Evolutionary conservation across 495 filamentous ascomycete genomes (phyloP).

Genomic region (Pyronema omphalodes): DNA sequence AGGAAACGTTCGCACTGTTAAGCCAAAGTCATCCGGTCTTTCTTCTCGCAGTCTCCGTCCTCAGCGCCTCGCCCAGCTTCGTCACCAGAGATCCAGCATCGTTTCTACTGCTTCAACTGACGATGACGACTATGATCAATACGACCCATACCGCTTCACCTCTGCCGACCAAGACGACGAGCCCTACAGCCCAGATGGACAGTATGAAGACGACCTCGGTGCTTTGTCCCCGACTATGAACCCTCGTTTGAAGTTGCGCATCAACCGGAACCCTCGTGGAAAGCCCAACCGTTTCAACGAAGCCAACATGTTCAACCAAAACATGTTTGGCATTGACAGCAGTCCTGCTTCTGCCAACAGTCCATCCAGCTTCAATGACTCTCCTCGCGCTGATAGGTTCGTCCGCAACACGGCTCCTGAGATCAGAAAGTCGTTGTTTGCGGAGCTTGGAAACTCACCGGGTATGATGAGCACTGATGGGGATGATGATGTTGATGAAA

Average conservation of each 20-base stretch:
- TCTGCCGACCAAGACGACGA: background rate
- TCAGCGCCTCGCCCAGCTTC: constrained; percentile 27
- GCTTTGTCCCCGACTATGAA: constrained; percentile 5
- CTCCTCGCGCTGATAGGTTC: background rate
- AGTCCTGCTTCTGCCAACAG: constrained; percentile 36
- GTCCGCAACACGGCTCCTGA: background rate
- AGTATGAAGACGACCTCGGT: constrained; percentile 13
- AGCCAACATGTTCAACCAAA: constrained; percentile 13
- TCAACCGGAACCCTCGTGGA: constrained; percentile 13
- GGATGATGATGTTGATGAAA: constrained; percentile 9
- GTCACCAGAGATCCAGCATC: constrained; percentile 42
- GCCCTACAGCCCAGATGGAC: constrained; percentile 1
- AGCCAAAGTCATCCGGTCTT: constrained; percentile 23
- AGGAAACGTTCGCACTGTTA: constrained; percentile 31
- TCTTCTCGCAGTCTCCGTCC: constrained; percentile 26
- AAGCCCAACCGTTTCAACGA: constrained; percentile 7
- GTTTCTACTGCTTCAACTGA: constrained; percentile 83
- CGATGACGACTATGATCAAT: constrained; percentile 53
- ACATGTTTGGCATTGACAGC: constrained; percentile 5
- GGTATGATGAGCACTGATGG: constrained; percentile 16
- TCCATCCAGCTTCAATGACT: constrained; percentile 32
- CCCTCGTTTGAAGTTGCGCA: constrained; percentile 17
- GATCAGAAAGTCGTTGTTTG: constrained; percentile 61
- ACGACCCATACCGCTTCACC: constrained; percentile 19
- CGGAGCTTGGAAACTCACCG: constrained; percentile 52